These are phyloP conservation scores for Rhodotorula sp. DNA, from an alignment of 1,284 basidiomycete species.

Conservation along the genomic window DNA sequence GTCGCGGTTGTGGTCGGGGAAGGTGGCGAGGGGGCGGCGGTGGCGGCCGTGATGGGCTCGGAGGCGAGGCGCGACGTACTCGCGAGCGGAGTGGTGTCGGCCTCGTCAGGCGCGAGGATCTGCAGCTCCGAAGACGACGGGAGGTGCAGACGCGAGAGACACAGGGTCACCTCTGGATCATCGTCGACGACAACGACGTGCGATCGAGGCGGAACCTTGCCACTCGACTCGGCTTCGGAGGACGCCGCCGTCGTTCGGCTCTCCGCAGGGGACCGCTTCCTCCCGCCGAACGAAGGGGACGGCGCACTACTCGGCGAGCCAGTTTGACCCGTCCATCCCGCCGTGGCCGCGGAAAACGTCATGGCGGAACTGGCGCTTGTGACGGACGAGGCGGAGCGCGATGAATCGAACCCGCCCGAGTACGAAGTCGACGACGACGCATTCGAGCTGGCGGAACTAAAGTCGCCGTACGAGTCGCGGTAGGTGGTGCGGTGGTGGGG, in stretches of 20 bases:
- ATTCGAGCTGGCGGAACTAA: conserved; percentile 19
- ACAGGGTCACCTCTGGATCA: background rate
- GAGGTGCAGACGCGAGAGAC: background rate
- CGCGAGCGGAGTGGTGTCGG: background rate
- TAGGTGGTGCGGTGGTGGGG: background rate
- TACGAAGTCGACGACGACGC: conserved; percentile 22
- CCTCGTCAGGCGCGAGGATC: background rate
- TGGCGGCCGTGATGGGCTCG: background rate
- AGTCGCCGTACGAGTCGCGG: conserved; percentile 24
- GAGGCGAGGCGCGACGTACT: background rate
- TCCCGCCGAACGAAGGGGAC: background rate
- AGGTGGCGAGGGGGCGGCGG: background rate
- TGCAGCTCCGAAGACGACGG: background rate
- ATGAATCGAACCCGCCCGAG: conserved; percentile 24
- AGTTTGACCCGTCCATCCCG: conserved; percentile 1
- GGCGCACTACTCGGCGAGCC: background rate
- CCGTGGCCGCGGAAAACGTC: conserved; percentile 15
- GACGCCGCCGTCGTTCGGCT: background rate
- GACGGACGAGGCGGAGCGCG: conserved; percentile 16
- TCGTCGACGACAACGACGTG: background rate
- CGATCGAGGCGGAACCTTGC: background rate
- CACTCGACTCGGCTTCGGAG: background rate
- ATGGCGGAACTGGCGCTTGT: conserved; percentile 21
- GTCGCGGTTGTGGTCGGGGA: background rate
- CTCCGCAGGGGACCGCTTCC: background rate